A percentile compares a stretch with the other conserved stretches of the same genome.
These are phyloP conservation scores for Acacia concinna DNA, from an alignment of 331 rosid species.

Conservation along the genomic window DNA sequence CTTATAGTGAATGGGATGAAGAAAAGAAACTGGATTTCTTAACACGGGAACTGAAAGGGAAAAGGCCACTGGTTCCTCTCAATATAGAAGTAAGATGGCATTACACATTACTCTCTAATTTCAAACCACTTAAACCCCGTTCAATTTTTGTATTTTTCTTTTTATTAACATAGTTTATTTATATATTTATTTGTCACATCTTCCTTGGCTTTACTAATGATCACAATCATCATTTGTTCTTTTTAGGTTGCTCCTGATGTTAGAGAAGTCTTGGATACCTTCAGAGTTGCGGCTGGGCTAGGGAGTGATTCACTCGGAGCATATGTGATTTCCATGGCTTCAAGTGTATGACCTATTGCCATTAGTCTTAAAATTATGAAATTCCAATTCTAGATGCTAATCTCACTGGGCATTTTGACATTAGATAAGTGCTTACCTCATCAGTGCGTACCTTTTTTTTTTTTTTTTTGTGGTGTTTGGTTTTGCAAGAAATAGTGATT, in stretches of 20 bases:
- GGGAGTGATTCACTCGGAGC: slow-evolving; percentile 94
- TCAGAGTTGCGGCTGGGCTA: slow-evolving; percentile 80
- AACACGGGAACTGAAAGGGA: slow-evolving; percentile 83
- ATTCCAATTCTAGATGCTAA: slow-evolving; percentile 1
- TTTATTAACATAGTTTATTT: neutral
- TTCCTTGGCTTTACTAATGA: slow-evolving; percentile 13
- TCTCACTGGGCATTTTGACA: neutral
- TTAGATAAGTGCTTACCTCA: neutral
- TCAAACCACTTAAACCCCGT: slow-evolving; percentile 2
- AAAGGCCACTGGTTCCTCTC: slow-evolving; percentile 83
- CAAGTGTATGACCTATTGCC: slow-evolving; percentile 56
- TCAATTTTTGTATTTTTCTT: neutral
- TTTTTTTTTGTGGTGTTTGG: neutral
- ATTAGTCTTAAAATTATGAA: slow-evolving; percentile 21
- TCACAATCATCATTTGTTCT: slow-evolving; percentile 23
- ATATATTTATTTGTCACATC: neutral
- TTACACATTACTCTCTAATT: slow-evolving; percentile 1
- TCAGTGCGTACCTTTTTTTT: neutral
- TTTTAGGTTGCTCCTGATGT: slow-evolving; percentile 77
- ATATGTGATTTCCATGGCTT: slow-evolving; percentile 96
- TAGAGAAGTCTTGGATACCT: slow-evolving; percentile 82
- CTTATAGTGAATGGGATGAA: slow-evolving; percentile 93
- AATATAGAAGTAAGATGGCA: slow-evolving; percentile 61
- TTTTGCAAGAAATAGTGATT: slow-evolving; percentile 8
- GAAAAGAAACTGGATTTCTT: slow-evolving; percentile 84